Evolutionary conservation across 2,329 filamentous ascomycete genomes (phyloP).

Genomic region (Paramyrothecium sp.): DNA sequence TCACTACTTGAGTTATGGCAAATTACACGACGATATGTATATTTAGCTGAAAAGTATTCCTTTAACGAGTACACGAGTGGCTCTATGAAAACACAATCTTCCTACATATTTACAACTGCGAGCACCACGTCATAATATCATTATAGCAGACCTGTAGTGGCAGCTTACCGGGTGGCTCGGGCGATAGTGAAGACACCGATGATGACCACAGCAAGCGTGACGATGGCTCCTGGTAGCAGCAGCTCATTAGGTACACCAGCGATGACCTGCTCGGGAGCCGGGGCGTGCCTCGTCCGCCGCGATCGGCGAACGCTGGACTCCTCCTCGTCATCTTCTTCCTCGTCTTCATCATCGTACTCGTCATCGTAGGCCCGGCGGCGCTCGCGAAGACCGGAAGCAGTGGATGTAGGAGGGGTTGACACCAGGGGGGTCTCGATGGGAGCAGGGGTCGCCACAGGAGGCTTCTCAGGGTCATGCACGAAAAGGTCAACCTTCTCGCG

Average conservation of each 20-base stretch:
- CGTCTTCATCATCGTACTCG: constrained; percentile 57
- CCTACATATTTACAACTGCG: constrained; percentile 28
- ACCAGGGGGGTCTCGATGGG: constrained; percentile 40
- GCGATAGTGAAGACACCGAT: constrained; percentile 89
- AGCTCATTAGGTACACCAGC: constrained; percentile 92
- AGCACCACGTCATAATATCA: constrained; percentile 30
- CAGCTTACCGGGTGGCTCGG: constrained; percentile 55
- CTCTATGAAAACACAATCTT: constrained; percentile 21
- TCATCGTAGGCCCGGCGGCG: constrained; percentile 46
- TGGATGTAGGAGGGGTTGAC: constrained; percentile 47
- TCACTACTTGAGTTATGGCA: too few species aligned
- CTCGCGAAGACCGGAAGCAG: constrained; percentile 46
- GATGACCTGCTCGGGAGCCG: constrained; percentile 74
- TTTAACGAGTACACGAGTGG: constrained; percentile 19
- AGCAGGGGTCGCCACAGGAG: constrained; percentile 68
- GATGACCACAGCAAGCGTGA: constrained; percentile 92
- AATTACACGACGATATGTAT: constrained; percentile 2
- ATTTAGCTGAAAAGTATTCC: constrained; percentile 9
- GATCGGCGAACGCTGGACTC: constrained; percentile 46
- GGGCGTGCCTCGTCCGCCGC: constrained; percentile 33
- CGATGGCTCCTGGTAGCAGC: constrained; percentile 88
- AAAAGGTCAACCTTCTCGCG: constrained; percentile 96
- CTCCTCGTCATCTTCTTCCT: constrained; percentile 53
- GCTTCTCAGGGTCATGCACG: constrained; percentile 88
- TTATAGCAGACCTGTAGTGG: constrained; percentile 20